Conservation (phyloP, 345 rosid genomes). For the Linum lewisii region DNA sequence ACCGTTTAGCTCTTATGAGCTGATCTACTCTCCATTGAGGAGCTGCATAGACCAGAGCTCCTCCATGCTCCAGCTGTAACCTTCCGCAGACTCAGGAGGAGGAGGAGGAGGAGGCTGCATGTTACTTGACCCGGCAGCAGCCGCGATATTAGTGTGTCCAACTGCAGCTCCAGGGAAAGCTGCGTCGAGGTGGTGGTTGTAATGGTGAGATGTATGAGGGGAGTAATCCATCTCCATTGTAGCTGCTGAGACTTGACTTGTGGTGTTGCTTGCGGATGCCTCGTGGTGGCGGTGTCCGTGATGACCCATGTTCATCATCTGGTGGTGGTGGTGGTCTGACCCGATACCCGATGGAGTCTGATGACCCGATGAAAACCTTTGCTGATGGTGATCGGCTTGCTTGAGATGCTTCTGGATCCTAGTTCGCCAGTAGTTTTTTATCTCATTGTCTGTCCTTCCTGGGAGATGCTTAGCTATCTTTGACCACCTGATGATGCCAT, state of each 20-base stretch:
- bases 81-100: constrained; percentile 36
- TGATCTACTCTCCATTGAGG: constrained; percentile 30
- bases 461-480: constrained; percentile 95
- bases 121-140: neutral
- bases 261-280: neutral
- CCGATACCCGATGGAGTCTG: constrained; percentile 19
- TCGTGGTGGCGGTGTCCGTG: too few relatives aligned
- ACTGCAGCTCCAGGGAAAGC: constrained; percentile 10
- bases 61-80: constrained; percentile 68
- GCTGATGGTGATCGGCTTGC: constrained; percentile 27
- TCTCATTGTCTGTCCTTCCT: constrained; percentile 97
- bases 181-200: constrained; percentile 8
- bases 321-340: neutral
- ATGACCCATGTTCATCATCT: neutral
- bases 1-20: neutral
- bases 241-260: constrained; percentile 19
- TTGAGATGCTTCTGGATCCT: constrained; percentile 85
- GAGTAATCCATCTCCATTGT: constrained; percentile 36
- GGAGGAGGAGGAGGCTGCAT: neutral
- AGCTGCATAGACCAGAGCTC: constrained; percentile 76
- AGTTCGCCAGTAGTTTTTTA: constrained; percentile 95
- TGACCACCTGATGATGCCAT: constrained; percentile 50
- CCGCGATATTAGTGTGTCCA: neutral
- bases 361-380: neutral
- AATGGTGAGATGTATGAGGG: constrained; percentile 30